These are phyloP conservation scores for Symbiodinium natans DNA, from an alignment of 73 alveolate species.

Conservation along the genomic window DNA sequence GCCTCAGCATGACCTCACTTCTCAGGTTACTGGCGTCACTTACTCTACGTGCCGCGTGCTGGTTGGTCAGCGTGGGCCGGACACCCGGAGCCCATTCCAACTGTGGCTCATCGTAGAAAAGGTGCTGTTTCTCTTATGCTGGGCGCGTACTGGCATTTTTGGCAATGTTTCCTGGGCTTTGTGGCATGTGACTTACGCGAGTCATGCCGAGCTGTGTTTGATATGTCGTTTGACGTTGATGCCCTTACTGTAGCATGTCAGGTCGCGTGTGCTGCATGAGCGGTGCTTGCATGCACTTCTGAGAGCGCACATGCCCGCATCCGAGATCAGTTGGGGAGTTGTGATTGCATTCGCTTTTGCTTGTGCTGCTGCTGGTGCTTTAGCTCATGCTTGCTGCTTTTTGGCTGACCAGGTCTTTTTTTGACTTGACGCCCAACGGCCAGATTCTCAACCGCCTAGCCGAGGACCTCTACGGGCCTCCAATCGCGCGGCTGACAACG, in stretches of 20 bases:
- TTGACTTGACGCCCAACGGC: conserved; percentile 80
- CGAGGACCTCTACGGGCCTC: background rate
- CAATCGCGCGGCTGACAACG: too few relatives aligned
- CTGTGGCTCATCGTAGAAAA: too few relatives aligned
- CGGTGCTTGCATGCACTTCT: conserved; percentile 62
- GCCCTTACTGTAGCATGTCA: too few relatives aligned
- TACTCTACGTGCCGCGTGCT: conserved; percentile 67
- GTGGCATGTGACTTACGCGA: too few relatives aligned
- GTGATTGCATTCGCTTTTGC: background rate
- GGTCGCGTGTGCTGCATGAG: conserved; percentile 87
- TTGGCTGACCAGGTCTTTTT: conserved; percentile 90
- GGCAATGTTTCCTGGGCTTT: background rate
- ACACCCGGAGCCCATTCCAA: background rate
- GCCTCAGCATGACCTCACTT: background rate
- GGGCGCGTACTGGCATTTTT: too few relatives aligned
- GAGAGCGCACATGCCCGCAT: conserved; percentile 48
- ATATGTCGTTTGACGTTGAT: too few relatives aligned
- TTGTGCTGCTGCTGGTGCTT: too few relatives aligned
- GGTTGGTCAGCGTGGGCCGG: conserved; percentile 77
- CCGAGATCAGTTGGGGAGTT: background rate
- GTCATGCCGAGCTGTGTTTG: too few relatives aligned
- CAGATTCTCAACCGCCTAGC: conserved; percentile 85
- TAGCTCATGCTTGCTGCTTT: too few relatives aligned
- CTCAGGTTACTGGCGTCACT: conserved; percentile 27
- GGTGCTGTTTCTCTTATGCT: too few relatives aligned